Base-by-base conservation (phyloP, 2,329 filamentous ascomycete species). In the Diplocarpon rosae region DNA sequence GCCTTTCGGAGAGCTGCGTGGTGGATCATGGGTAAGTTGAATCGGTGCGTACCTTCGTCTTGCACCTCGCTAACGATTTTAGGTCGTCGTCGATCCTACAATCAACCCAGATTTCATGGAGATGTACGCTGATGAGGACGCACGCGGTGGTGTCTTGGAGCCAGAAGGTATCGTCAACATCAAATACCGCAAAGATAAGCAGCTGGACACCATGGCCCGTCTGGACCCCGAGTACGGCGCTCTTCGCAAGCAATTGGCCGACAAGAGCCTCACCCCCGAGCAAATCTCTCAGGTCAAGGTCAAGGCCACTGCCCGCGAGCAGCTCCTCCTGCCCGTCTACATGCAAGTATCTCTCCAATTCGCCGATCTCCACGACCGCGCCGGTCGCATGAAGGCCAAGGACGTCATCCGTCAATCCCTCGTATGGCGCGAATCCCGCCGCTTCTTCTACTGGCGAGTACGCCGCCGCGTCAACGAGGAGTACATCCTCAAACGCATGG, bases 381-480 rank as follows among this genome's bases (percentile, higher is more conserved):
- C 92, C 35, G 92, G 89, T 48, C 87, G 92, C 68, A 98, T 98
- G 92, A 79, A 95, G 71, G 92, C 92, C 66, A 98, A 98, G 80
- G 84, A 88, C 51, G 82, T 84, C 46, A 95, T 98, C 59, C 87
- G 92, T 52, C 77, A 85, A 58, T 70, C 80, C 11, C 75, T 98
- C 33, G 76, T 83, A 60, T 96, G 90, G 92, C 73, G 78, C 63
- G 84, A 95, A 58, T 82, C 90, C 9, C 83, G 92, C 54, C 83
- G 90, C 62, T 96, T 92, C 85, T 96, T 98, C 75, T 98, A 96
- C 83, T 98, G 93, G 92, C 90, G 92, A 67, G 82, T 95, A 51
- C 89, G 93, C 66, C 85, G 92, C 63, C 80, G 92, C 69, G 75
- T 98, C 63, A 96, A 93, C 67, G 92, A 98, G 70, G 92, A 98